phyloP scores from a whole-genome alignment of 345 rosid species.

The Eucalyptus regnans region DNA sequence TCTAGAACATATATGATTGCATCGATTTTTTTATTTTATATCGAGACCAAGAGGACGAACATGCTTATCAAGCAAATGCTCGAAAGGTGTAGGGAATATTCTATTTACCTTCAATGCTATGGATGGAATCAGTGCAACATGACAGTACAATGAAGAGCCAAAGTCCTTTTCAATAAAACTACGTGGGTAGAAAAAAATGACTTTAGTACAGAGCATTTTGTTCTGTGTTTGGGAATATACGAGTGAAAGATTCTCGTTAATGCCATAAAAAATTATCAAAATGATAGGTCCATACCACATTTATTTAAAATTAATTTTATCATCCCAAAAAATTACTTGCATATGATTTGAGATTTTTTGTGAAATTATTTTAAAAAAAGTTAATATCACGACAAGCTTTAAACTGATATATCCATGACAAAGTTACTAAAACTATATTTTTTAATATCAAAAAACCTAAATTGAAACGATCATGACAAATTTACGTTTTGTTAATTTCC shows the following conservation, averaged over 20 bases:
- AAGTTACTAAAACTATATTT: no score
- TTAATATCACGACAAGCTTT: fast-evolving
- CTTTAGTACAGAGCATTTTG: neutral
- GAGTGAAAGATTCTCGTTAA: fast-evolving
- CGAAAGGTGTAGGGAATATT: neutral
- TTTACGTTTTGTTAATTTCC: fast-evolving
- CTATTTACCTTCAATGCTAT: neutral
- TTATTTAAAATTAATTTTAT: neutral
- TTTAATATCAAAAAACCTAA: no score
- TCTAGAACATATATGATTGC: fast-evolving
- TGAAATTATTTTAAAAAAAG: no score
- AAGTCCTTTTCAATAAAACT: neutral
- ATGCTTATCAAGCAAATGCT: neutral
- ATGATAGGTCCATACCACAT: fast-evolving
- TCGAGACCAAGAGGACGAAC: neutral
- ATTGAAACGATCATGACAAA: fast-evolving
- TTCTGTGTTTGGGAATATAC: neutral
- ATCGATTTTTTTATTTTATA: no score
- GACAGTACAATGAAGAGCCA: neutral
- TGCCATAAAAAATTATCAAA: neutral
- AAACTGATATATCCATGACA: fast-evolving
- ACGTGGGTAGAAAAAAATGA: neutral
- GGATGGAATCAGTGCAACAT: neutral
- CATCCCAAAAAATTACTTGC: neutral
- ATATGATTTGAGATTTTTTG: no score